Evolutionary conservation across 768 basidiomycete genomes (phyloP).

Genomic region (Russula sp.): DNA sequence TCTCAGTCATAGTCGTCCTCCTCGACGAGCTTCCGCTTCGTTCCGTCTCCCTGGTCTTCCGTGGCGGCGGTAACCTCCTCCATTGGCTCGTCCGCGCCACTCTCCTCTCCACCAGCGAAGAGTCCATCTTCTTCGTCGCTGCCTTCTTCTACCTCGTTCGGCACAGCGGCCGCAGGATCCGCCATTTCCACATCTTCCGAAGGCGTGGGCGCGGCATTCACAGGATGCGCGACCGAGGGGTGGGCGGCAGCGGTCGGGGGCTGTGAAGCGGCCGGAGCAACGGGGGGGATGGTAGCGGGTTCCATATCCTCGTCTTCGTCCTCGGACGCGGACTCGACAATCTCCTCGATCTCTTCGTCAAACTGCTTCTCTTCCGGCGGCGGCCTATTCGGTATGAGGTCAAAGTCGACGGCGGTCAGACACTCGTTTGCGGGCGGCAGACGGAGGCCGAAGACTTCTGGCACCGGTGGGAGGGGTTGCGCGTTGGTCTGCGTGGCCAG

Average conservation of each 20-base stretch:
- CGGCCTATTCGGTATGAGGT: conserved; percentile 78
- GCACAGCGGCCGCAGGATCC: conserved; percentile 29
- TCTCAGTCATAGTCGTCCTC: conserved; percentile 79
- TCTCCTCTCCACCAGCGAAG: conserved; percentile 72
- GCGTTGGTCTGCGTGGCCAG: conserved; percentile 81
- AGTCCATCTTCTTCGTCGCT: conserved; percentile 74
- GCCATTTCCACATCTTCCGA: conserved; percentile 63
- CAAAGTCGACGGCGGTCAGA: conserved; percentile 77
- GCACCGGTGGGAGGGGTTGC: conserved; percentile 73
- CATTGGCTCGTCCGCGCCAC: conserved; percentile 69
- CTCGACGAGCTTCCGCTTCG: conserved; percentile 76
- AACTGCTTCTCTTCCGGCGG: conserved; percentile 71
- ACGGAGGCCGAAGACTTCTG: conserved; percentile 82
- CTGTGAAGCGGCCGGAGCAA: conserved; percentile 12
- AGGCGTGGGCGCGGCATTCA: conserved; percentile 56
- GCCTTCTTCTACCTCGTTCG: conserved; percentile 48
- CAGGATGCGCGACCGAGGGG: conserved; percentile 33
- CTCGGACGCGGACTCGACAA: conserved; percentile 67
- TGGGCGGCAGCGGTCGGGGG: conserved; percentile 15
- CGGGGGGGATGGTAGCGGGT: conserved; percentile 47
- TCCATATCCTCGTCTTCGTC: conserved; percentile 68
- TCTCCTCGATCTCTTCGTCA: conserved; percentile 78
- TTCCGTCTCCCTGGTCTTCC: conserved; percentile 42
- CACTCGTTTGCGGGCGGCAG: conserved; percentile 65
- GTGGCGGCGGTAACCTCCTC: conserved; percentile 53